Evolutionary conservation across 306 rosid genomes (phyloP).

Genomic region (Cicer cuneatum): DNA sequence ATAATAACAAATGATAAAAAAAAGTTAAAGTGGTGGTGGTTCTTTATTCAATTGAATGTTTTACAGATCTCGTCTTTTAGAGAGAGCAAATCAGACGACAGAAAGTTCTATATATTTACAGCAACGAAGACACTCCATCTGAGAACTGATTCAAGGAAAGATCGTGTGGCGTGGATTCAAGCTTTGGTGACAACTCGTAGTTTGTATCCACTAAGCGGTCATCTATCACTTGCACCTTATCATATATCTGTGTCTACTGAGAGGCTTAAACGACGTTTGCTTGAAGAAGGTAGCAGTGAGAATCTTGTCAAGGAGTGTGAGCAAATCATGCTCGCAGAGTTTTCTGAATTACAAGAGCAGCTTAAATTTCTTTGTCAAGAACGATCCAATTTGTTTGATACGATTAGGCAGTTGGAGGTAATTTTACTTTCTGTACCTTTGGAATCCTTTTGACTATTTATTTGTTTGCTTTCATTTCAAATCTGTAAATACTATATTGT

Average conservation of each 20-base stretch:
- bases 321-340: conserved; percentile 86
- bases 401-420: conserved; percentile 92
- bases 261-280: conserved; percentile 70
- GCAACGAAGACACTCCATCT: conserved; percentile 97
- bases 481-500: neutral
- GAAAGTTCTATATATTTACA: conserved; percentile 80
- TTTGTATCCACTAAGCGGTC: conserved; percentile 64
- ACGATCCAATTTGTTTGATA: conserved; percentile 78
- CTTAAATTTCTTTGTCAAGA: conserved; percentile 69
- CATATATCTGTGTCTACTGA: conserved; percentile 75
- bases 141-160: conserved; percentile 83
- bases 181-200: conserved; percentile 80
- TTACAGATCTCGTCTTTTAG: conserved; percentile 81
- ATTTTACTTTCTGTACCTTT: conserved; percentile 42
- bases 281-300: conserved; percentile 79
- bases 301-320: conserved; percentile 78
- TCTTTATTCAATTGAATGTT: neutral
- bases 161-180: conserved; percentile 88
- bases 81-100: conserved; percentile 94
- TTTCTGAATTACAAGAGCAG: conserved; percentile 74
- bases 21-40: neutral
- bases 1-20: neutral
- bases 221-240: conserved; percentile 61
- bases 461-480: conserved; percentile 22
- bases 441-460: neutral